Evolutionary conservation across 2,329 filamentous ascomycete species (phyloP), one percentile per base, ranked within the genome.

Genomic region (Neoscytalidium dimidiatum): DNA sequence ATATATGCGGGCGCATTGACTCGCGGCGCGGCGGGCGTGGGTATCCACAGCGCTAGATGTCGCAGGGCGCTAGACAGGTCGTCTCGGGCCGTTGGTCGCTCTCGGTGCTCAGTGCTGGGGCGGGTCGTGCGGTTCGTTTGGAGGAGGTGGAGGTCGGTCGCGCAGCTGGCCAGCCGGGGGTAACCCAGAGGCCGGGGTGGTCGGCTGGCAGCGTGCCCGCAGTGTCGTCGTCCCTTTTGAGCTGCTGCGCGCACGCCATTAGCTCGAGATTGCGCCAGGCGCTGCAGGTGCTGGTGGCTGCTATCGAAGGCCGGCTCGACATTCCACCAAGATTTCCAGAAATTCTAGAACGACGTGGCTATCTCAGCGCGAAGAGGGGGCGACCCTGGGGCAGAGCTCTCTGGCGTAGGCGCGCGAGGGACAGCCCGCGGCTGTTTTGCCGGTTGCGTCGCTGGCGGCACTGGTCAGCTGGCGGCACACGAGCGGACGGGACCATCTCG

Each of bases 321-420:
- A 35, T 60, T 60, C 56, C 38, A 60, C 56, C 56, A 31, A 19
- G n/a, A 17, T n/a, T 60, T 60, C 56, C 43, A 60, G 56, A 60
- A 60, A 19, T 60, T 60, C 56, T 60, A 60, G 56, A 60, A 60
- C 56, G 56, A 2, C 3, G 17, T 8, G 48, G 4, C n/a, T 19
- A 21, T 46, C 26, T 26, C 23, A 13, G 53, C 17, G 7, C 1
- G 19, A n/a, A 17, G 41, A 44, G 56, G 56, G 26, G 5, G n/a
- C 7, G 51, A 23, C 51, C 31, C 29, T 53, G 51, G n/a, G 14
- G 29, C 6, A 21, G 8, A 7, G 31, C 19, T 6, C 4, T 29
- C 51, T 38, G 31, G 51, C n/a, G 19, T 53, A 31, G 52, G 52
- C 52, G 52, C 14, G 52, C 13, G 35, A 43, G 33, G 6, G 35